Base-by-base conservation (phyloP, 768 basidiomycete species). In the Boletus pseudopeckii region DNA sequence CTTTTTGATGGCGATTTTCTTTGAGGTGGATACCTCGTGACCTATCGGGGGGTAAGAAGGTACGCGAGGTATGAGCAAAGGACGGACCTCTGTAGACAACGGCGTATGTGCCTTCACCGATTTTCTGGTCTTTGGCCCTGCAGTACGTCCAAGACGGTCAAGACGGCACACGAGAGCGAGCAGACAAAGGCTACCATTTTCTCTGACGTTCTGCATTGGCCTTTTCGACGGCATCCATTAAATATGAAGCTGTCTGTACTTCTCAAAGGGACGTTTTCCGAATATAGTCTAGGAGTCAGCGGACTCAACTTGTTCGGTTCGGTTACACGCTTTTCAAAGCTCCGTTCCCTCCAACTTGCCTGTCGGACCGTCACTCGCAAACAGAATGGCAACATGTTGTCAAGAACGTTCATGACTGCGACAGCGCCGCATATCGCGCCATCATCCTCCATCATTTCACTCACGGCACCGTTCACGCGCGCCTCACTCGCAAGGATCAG, bases 1-100 rank as follows among this genome's bases (percentile, higher is more conserved):
- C 73, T 98, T 98, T 77, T 99, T 99, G 62, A 99, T 96, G 52
- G 97, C 97, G 0, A 98, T 86, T 71, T 86, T 89, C n/a, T 85
- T 77, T 30, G 84, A 84, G 3, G 89, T 90, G 0, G 83, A 74
- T 17, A 81, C 77, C 62, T 92, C 88, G 57, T 85, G 78, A 24
- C 90, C 92, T 93, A 57, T 40, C 44, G 24, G 37, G 54, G 54
- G 13, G 40, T 54, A 20, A 40, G 56, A 39, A 28, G 42, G 33
- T 26, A 28, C 1, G 14, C n/a, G 42, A 6, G 26, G 22, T 30
- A 33, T 24, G 36, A 43, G 22, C 33, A 9, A 17, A 20, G 7
- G 39, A 69, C 74, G 56, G 43, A 87, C 94, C 94, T 84, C 84
- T 80, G 72, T 96, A 98, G 3, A 98, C 94, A 42, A 95, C 94